Conservation (phyloP, 148 eudicot genomes). For the Fagopyrum tataricum region DNA sequence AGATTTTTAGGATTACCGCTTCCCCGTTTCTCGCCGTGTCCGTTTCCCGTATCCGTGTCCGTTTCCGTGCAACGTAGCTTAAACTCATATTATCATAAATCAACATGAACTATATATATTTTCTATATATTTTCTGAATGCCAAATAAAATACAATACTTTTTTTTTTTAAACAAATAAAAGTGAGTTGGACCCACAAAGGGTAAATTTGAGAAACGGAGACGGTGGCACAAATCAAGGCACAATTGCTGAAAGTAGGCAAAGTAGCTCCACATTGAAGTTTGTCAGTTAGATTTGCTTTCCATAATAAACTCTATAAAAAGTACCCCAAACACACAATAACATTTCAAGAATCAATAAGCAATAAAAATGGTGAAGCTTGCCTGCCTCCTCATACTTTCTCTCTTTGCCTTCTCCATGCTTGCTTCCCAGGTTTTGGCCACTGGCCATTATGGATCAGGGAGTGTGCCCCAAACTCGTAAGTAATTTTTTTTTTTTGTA, state of each 20-base stretch:
- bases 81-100: too few relatives aligned
- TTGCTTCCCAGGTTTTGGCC: not conserved
- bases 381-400: not conserved
- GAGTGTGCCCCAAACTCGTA: conserved; percentile 8
- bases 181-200: not conserved
- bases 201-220: not conserved
- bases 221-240: conserved; percentile 8
- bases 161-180: too few relatives aligned
- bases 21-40: too few relatives aligned
- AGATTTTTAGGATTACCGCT: too few relatives aligned
- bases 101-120: too few relatives aligned
- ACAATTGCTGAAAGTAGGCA: not conserved
- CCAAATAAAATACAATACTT: too few relatives aligned
- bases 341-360: too few relatives aligned
- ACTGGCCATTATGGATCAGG: not conserved
- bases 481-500: not conserved
- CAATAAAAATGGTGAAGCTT: not conserved
- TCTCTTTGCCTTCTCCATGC: conserved; percentile 1
- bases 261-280: not conserved
- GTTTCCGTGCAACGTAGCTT: too few relatives aligned
- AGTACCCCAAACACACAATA: not conserved
- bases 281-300: not conserved
- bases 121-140: too few relatives aligned
- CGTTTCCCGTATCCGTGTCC: too few relatives aligned
- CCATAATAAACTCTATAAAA: not conserved